Percentiles rank a stretch among this genome's conserved stretches.
phyloP scores from a whole-genome alignment of 75 land plant species.

The Sequoia sempervirens region DNA sequence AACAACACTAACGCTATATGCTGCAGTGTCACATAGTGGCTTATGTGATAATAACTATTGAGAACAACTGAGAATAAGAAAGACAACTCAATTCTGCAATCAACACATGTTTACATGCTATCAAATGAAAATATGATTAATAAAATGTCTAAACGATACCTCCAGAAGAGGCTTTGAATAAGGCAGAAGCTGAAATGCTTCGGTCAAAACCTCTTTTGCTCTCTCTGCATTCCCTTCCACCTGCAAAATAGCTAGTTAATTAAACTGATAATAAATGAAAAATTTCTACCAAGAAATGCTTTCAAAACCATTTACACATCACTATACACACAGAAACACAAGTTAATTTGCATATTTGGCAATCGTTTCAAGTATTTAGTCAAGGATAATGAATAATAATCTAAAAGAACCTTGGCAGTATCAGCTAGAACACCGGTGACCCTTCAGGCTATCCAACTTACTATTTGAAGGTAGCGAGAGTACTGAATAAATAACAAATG shows the following conservation, averaged over 20 bases:
- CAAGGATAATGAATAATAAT: not conserved
- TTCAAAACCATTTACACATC: not conserved
- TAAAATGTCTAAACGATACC: constrained; percentile 29
- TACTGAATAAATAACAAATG: constrained; percentile 82
- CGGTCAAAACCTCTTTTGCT: constrained; percentile 60
- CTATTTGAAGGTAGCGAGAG: constrained; percentile 73
- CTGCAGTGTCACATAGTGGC: not conserved
- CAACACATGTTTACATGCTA: not conserved
- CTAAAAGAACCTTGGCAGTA: not conserved
- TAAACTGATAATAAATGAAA: not conserved
- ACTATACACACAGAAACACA: not conserved
- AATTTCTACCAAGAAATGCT: not conserved
- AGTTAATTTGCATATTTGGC: not conserved
- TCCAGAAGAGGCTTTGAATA: constrained; percentile 78
- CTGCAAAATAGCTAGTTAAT: constrained; percentile 20
- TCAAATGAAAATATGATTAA: not conserved
- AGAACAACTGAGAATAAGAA: not conserved
- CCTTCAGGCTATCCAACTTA: constrained; percentile 16
- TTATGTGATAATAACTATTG: not conserved
- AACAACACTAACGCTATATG: not conserved
- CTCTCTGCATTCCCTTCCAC: constrained; percentile 64
- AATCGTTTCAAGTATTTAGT: not conserved
- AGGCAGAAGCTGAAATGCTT: constrained; percentile 57
- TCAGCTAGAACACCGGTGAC: not conserved
- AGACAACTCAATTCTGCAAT: not conserved